Evolutionary conservation across 2,329 filamentous ascomycete species (phyloP), one percentile per base, ranked within the genome.

Genomic region (Fusarium piperis): DNA sequence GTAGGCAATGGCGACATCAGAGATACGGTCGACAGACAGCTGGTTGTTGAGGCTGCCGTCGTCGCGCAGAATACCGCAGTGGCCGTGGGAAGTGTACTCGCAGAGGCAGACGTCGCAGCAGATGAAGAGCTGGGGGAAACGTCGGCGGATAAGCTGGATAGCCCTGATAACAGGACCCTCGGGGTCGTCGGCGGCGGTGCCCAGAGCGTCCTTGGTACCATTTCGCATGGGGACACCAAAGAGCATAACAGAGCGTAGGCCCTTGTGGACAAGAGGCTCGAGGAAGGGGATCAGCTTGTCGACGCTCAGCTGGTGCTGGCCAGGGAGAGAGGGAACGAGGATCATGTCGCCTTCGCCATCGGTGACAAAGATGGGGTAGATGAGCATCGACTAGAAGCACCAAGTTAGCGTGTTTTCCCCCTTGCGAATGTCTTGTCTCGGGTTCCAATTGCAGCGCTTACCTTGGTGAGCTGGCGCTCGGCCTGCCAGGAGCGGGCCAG

Each of bases 21-120:
- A 95, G 76, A 99, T 95, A 69, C 96, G 92, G 79, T 98, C 95
- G 10, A 98, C 94, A 4, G 94, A 97, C 52, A 97, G 89, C 71
- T 92, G 90, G 80, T 99, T 98, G 88, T 98, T 97, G 67, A 99
- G 87, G 70, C 91, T 93, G 70, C 94, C 94, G 79, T 99, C 96
- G 74, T 98, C 94, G 64, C 94, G 91, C 51, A 99, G 88, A 76
- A 99, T 98, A 59, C 96, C 96, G 80, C 96, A 99, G 85, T 99
- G 96, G 48, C 96, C 96, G 81, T 99, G 96, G 8, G 93, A 96
- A 1, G 96, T 99, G 84, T 99, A 99, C 83, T 99, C 96, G 88
- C 96, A 99, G 9, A 99, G 91, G 79, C 96, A 98, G 65, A 99
- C 96, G 80, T 99, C 96, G 67, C 92, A 91, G 74, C 92, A 91